phyloP scores from a whole-genome alignment of 371 early-diverging fungal genomes.

The Mortierella sp. region DNA sequence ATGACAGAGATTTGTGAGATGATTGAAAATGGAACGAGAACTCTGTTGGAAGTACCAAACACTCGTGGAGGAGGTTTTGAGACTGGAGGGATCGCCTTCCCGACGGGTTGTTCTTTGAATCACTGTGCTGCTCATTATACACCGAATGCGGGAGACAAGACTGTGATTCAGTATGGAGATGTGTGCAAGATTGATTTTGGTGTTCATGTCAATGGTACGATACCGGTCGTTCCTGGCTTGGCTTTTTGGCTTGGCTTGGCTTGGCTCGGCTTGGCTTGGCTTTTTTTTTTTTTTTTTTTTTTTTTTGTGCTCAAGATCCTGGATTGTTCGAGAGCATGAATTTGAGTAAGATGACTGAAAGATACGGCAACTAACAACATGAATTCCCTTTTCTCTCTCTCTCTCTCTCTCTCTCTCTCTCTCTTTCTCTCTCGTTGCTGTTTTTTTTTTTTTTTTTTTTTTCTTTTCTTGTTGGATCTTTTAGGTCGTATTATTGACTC shows the following conservation, averaged over 20 bases:
- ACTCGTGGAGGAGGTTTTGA: slow-evolving; percentile 65
- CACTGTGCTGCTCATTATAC: slow-evolving; percentile 98
- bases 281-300: no score
- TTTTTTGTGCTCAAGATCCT: no score
- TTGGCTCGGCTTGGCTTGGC: no score
- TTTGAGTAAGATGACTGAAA: no score
- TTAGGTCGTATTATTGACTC: slow-evolving; percentile 91
- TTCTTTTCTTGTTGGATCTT: slow-evolving; percentile 9
- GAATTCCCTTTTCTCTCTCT: no score
- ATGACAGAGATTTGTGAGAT: slow-evolving; percentile 91
- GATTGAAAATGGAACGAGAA: slow-evolving; percentile 94
- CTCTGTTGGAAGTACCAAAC: slow-evolving; percentile 75
- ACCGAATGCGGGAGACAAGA: slow-evolving; percentile 95
- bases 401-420: no score
- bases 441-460: no score
- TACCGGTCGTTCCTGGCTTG: no score
- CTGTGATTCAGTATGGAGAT: slow-evolving; percentile 89
- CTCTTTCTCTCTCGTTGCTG: no score
- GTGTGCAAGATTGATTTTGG: slow-evolving; percentile 99
- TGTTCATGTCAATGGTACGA: slow-evolving; percentile 89
- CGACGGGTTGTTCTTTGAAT: slow-evolving; percentile 97
- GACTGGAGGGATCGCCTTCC: slow-evolving; percentile 93
- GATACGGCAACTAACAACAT: no score
- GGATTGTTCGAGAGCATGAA: no score
- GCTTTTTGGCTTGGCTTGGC: no score